Evolutionary conservation across 768 basidiomycete genomes (phyloP).

Genomic region (Trametopsis cervina): DNA sequence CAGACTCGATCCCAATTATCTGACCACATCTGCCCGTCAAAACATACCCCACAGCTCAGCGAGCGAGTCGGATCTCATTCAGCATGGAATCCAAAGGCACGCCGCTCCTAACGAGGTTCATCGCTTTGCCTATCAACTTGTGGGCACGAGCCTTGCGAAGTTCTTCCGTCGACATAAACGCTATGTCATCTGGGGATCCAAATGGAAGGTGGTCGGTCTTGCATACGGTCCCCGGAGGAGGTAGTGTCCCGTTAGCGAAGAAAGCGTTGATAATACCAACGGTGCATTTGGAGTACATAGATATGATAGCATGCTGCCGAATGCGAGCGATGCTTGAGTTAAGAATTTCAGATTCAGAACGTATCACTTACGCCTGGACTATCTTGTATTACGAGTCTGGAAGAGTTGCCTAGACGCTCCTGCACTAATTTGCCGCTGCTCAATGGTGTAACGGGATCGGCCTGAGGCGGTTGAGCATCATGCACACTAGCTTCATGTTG

Average conservation of each 20-base stretch:
- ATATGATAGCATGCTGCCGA: slow-evolving; percentile 6
- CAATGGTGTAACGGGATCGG: slow-evolving; percentile 25
- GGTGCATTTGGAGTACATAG: slow-evolving; percentile 27
- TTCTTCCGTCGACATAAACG: too few relatives aligned
- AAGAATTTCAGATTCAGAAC: neutral
- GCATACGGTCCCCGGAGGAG: slow-evolving; percentile 34
- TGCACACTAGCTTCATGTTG: neutral
- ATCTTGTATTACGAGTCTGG: slow-evolving; percentile 23
- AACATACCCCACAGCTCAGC: too few relatives aligned
- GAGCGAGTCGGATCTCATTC: too few relatives aligned
- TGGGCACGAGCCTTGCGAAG: too few relatives aligned
- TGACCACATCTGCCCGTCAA: too few relatives aligned
- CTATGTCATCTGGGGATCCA: too few relatives aligned
- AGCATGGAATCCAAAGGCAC: too few relatives aligned
- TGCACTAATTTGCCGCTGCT: slow-evolving; percentile 19
- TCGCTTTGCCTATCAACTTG: too few relatives aligned
- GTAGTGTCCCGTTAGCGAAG: slow-evolving; percentile 34
- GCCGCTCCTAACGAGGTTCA: too few relatives aligned
- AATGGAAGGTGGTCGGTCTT: slow-evolving; percentile 7
- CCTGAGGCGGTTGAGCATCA: slow-evolving; percentile 4
- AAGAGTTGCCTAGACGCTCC: slow-evolving; percentile 17
- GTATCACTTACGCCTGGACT: slow-evolving; percentile 20
- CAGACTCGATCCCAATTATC: too few relatives aligned
- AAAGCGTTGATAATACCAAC: slow-evolving; percentile 30
- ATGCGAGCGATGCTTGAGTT: neutral